Evolutionary conservation across 2,329 filamentous ascomycete species (phyloP).

Genomic region (Mycosphaerella arachidis): DNA sequence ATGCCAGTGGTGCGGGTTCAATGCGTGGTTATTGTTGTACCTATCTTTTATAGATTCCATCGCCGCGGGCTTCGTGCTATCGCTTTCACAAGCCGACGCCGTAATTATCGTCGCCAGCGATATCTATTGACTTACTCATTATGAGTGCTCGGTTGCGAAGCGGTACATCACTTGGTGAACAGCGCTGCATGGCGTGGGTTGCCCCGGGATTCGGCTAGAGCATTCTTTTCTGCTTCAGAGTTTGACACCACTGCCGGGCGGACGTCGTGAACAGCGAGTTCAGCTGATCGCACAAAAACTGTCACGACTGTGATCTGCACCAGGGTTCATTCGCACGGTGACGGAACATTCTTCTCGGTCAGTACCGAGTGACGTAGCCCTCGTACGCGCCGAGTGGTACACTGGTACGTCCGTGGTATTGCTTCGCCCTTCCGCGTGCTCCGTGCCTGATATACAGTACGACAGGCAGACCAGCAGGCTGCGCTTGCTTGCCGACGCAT

Average conservation of each 20-base stretch:
- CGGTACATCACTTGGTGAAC: not conserved
- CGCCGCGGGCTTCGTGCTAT: not conserved
- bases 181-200: not conserved
- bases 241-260: not conserved
- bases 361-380: not conserved
- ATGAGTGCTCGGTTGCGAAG: not conserved
- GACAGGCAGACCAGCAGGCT: not conserved
- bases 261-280: not conserved
- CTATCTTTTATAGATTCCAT: not conserved
- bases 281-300: too few species aligned
- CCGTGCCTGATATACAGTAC: not conserved
- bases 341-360: not conserved
- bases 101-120: not conserved
- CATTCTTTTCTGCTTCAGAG: not conserved
- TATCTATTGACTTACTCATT: not conserved
- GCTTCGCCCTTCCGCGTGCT: not conserved
- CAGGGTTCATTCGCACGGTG: not conserved
- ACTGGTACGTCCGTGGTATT: not conserved
- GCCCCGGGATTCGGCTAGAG: not conserved
- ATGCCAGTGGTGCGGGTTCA: not conserved
- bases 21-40: not conserved
- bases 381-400: not conserved
- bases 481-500: not conserved
- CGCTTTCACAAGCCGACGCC: not conserved
- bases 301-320: not conserved